phyloP scores from a whole-genome alignment of 345 rosid genomes.

The Rhizophora mangle region DNA sequence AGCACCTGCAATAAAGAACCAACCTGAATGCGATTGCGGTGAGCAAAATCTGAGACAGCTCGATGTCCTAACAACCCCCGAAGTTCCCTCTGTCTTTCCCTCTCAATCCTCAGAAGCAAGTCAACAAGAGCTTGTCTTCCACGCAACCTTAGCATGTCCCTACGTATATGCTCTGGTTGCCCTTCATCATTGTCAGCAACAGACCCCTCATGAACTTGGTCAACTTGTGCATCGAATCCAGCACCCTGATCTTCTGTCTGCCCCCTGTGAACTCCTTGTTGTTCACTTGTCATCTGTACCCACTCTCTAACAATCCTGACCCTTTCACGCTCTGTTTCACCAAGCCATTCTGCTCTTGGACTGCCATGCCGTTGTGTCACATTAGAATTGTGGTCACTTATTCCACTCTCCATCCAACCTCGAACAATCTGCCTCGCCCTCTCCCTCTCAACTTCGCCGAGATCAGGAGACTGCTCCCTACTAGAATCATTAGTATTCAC shows the following conservation, averaged over 20 bases:
- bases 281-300: constrained; percentile 96
- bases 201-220: constrained; percentile 48
- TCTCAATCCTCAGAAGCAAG: constrained; percentile 76
- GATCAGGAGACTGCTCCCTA: constrained; percentile 94
- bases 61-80: constrained; percentile 89
- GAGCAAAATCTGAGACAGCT: constrained; percentile 97
- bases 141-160: constrained; percentile 75
- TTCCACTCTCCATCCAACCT: constrained; percentile 92
- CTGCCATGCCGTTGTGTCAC: constrained; percentile 56
- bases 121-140: constrained; percentile 92
- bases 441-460: constrained; percentile 91
- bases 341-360: constrained; percentile 92
- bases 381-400: constrained; percentile 60
- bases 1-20: constrained; percentile 16
- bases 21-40: constrained; percentile 97
- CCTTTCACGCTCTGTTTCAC: constrained; percentile 95
- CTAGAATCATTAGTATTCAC: constrained; percentile 59
- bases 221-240: constrained; percentile 47
- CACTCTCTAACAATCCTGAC: constrained; percentile 94
- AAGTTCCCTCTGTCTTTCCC: constrained; percentile 89
- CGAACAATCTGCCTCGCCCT: constrained; percentile 89
- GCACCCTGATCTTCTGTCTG: constrained; percentile 56
- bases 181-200: constrained; percentile 58
- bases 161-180: constrained; percentile 66
- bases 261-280: constrained; percentile 59